Evolutionary conservation across 495 filamentous ascomycete species (phyloP).

Genomic region (Sabuloglossum arenarium): DNA sequence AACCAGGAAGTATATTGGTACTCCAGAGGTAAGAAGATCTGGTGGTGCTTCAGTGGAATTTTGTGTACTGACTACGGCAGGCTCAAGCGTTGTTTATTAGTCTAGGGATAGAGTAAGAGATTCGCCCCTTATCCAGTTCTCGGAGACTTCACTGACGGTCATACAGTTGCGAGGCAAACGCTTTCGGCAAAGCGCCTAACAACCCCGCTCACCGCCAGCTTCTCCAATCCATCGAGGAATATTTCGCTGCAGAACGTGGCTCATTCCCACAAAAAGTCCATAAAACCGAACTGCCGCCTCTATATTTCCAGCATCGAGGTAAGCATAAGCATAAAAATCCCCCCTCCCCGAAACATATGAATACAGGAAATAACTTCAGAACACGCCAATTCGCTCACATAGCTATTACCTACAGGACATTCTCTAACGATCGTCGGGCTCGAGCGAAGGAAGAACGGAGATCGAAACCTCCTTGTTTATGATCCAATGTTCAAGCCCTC

Average conservation of each 20-base stretch:
- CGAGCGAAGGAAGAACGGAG: slow-evolving; percentile 43
- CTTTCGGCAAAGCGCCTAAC: slow-evolving; percentile 15
- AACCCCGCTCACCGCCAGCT: slow-evolving; percentile 31
- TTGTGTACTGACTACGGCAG: slow-evolving; percentile 19
- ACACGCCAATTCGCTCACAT: not conserved
- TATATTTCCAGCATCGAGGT: slow-evolving; percentile 82
- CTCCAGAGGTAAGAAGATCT: slow-evolving; percentile 45
- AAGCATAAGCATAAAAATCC: slow-evolving; percentile 6
- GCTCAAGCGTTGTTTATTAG: slow-evolving; percentile 61
- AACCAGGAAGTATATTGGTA: slow-evolving; percentile 91
- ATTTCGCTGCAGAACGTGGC: slow-evolving; percentile 36
- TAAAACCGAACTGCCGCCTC: slow-evolving; percentile 49
- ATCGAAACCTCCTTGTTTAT: slow-evolving; percentile 59
- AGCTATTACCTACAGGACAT: slow-evolving; percentile 35
- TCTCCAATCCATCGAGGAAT: slow-evolving; percentile 44
- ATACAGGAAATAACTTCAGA: not conserved
- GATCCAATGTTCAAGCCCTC: slow-evolving; percentile 72
- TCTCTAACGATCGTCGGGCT: slow-evolving; percentile 84
- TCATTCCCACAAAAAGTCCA: slow-evolving; percentile 29
- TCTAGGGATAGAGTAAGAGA: slow-evolving; percentile 40
- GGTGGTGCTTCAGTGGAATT: not conserved
- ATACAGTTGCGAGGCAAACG: slow-evolving; percentile 29
- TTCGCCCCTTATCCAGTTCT: slow-evolving; percentile 1
- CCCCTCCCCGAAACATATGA: not conserved
- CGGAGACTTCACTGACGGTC: slow-evolving; percentile 6